phyloP scores from a whole-genome alignment of 371 early-diverging fungal genomes.

The Mucor sp. region DNA sequence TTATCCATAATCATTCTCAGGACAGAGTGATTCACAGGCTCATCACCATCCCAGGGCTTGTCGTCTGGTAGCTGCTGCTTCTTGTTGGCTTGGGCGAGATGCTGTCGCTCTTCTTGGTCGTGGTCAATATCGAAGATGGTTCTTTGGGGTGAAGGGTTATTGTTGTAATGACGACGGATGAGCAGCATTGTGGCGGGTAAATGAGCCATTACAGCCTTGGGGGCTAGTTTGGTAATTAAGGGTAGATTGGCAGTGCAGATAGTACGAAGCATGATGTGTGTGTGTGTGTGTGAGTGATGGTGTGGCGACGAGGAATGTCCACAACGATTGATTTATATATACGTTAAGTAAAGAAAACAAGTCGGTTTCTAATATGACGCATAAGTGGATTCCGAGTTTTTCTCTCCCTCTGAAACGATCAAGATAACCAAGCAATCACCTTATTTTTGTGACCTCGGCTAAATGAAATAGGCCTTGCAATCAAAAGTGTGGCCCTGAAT shows the following conservation, averaged over 20 bases:
- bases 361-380: neutral
- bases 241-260: neutral
- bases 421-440: neutral
- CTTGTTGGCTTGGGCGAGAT: neutral
- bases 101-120: constrained; percentile 2
- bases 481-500: neutral
- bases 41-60: constrained; percentile 38
- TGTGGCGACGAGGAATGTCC: neutral
- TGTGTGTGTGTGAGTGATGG: neutral
- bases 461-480: neutral
- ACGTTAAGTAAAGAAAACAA: neutral
- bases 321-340: neutral
- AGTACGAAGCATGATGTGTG: constrained; percentile 1
- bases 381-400: neutral
- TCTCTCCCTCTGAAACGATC: neutral
- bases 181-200: neutral
- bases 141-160: neutral
- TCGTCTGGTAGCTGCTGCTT: constrained; percentile 24
- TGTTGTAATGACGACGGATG: neutral
- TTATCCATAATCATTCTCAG: constrained; percentile 41
- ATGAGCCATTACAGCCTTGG: neutral
- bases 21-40: constrained; percentile 29
- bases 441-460: neutral
- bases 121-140: neutral
- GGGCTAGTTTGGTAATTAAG: neutral